Base-by-base conservation (phyloP, 306 rosid genomes). In the Biancaea sappan region DNA sequence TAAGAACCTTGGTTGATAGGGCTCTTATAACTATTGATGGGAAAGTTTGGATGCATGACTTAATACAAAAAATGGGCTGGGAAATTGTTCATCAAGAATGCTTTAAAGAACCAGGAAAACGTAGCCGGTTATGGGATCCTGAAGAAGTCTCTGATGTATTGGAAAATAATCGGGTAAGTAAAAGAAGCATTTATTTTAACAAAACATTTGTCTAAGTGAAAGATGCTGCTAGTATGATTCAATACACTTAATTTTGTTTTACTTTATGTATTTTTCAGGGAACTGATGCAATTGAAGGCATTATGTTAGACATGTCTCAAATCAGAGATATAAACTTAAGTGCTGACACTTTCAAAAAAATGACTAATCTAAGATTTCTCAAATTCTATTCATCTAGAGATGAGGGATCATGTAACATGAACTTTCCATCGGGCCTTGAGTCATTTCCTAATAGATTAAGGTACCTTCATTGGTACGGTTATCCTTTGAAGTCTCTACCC, bases 401-500 rank as follows among this genome's bases (percentile, higher is more conserved):
- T n/a, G n/a, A n/a, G n/a, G n/a, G n/a, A 11, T 41, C 16, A 41
- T 41, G 3, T 2, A 18, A 18, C 25, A 7, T 56, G 32, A 5
- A 26, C 1, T 19, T 56, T 25, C 62, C 62, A 25, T 26, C 5
- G 12, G 37, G 9, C 15, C 10, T 56, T 2, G 5, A 52, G 24
- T 35, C n/a, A 22, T 14, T 40, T 37, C 4, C 69, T 0, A 46
- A 54, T 22, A 12, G 6, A 11, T 34, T 76, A 16, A 46, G 51
- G 18, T 31, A 19, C 43, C 22, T 79, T 1, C 68, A 63, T 2
- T 72, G 81, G 77, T 37, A 60, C 51, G 77, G 56, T 69, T 77
- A 70, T 69, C 81, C 71, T 69, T 51, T 60, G 25, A 32, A 64
- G 66, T 79, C 69, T 53, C 19, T 79, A 74, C 82, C 68, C 7